Evolutionary conservation across 2,329 filamentous ascomycete species (phyloP), one percentile per base, ranked within the genome.

Genomic region (Epichloe sylvatica): DNA sequence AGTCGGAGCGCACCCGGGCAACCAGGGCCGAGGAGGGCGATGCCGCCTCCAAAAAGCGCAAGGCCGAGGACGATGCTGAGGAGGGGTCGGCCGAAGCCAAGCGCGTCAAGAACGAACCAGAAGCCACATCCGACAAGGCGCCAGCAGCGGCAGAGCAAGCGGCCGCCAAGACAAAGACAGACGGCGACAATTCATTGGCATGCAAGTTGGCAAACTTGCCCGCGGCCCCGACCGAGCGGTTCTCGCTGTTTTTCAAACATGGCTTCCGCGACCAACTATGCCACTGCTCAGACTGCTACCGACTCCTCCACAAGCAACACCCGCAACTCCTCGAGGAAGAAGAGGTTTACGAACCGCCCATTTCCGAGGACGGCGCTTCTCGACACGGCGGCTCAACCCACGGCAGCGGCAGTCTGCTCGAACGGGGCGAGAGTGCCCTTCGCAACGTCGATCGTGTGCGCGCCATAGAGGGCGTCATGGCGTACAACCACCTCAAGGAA

Each of bases 381-480:
- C 75, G 72, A 17, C 70, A 74, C 36, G 73, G 71, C 40, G 74
- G 71, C 33, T 79, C 74, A 4, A 80, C 77, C 2, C 73, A 79
- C 5, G 85, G 86, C 46, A 90, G 86, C 35, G 86, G 86, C 43
- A 92, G 85, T 54, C 74, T 98, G 2, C 80, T 94, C 35, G 90
- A 97, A 46, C 86, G 89, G 17, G 92, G 92, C 44, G 92, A 98
- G 69, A 91, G 87, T 45, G 91, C 90, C 0, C 76, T 98, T 30
- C 88, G 83, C 63, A 94, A 88, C 59, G 83, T 98, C 50, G 92
- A 98, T 63, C 85, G 92, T 2, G 91, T 97, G 7, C 77, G 83
- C 13, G 92, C 92, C 4, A 95, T 98, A 50, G 86, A 98, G 65
- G 92, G 92, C 15, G 91, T 94, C 43, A 96, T 97, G 89, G 91